These are phyloP conservation scores for Penicillium capsulatum DNA, from an alignment of 2,329 filamentous ascomycete genomes.

Conservation along the genomic window DNA sequence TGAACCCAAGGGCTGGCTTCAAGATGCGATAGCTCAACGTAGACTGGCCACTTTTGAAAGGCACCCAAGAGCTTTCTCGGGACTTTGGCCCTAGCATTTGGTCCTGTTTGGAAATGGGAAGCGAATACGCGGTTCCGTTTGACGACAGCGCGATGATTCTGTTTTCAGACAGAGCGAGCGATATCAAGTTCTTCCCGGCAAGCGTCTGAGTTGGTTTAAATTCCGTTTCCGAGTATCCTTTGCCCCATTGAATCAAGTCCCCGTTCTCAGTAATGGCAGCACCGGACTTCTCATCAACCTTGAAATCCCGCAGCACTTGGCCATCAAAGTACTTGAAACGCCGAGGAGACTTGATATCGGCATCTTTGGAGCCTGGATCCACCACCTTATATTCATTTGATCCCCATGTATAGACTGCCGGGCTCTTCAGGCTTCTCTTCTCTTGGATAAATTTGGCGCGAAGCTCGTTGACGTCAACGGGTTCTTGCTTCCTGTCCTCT, in stretches of 20 bases:
- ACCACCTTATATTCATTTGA: constrained; percentile 81
- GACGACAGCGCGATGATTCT: constrained; percentile 75
- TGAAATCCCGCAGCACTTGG: constrained; percentile 78
- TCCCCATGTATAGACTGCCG: constrained; percentile 92
- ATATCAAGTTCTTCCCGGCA: constrained; percentile 72
- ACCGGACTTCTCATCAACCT: constrained; percentile 75
- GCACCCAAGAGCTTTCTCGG: constrained; percentile 65
- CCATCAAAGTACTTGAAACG: constrained; percentile 80
- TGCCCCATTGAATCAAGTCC: constrained; percentile 88
- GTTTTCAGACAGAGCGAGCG: constrained; percentile 73
- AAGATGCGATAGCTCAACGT: constrained; percentile 68
- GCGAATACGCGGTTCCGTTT: constrained; percentile 74
- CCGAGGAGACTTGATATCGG: constrained; percentile 72
- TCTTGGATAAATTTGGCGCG: constrained; percentile 86
- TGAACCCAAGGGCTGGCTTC: constrained; percentile 62
- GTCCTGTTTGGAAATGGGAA: constrained; percentile 71
- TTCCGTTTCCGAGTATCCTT: constrained; percentile 63
- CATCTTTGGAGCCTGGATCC: constrained; percentile 74
- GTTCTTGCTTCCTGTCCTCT: constrained; percentile 17
- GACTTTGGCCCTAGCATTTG: constrained; percentile 62
- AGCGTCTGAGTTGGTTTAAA: constrained; percentile 67
- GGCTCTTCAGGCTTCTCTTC: constrained; percentile 72
- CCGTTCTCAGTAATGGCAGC: constrained; percentile 84
- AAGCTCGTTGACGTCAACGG: constrained; percentile 55
- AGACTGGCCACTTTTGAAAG: constrained; percentile 62